Base-by-base conservation (phyloP, 768 basidiomycete genomes). In the Tephrocybe rancida region DNA sequence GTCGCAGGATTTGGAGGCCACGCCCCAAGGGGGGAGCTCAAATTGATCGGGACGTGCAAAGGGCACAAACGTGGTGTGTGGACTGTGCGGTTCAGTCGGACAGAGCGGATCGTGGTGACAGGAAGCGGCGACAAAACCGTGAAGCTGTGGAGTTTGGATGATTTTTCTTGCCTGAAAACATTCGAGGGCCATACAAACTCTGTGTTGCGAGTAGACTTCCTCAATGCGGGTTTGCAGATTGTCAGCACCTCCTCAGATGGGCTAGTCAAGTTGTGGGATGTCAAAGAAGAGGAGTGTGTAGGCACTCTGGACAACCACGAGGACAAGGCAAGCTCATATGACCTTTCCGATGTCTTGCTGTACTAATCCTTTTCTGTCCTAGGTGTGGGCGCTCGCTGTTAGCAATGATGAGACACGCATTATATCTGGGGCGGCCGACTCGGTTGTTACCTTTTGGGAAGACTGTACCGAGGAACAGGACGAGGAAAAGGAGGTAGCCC, bases 141-240 rank as follows among this genome's bases (percentile, higher is more conserved):
- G 59, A 92, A 89, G 68, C 71, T 99, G 27, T 99, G 97, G 97
- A 94, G 79, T 70, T 69, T 98, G 58, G 91, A 95, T 57, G 93
- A 98, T 66, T 97, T 88, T 70, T 84, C 91, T 22, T 99, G 97
- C 68, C 67, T 98, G 56, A 85, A 94, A 80, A 98, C 97, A 19
- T 95, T 98, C 62, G 97, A 99, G 72, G 97, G 97, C 0, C 97
- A 99, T 69, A 93, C 94, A 7, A 98, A 98, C 70, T 97, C 97
- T 11, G 94, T 99, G 27, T 72, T 99, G 48, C 77, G 95, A 47
- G 92, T 98, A 26, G 93, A 95, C 64, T 98, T 97, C 68, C 65
- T 98, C 39, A 90, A 89, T 61, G 66, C 74, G 39, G 95, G 89
- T 16, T 78, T 83, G 78, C 95, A 97, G 72, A 74, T 99, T 35